Evolutionary conservation across 352 stramenopile genomes (phyloP), one percentile per base, ranked within the genome.

Genomic region (Globisporangium paddicum): DNA sequence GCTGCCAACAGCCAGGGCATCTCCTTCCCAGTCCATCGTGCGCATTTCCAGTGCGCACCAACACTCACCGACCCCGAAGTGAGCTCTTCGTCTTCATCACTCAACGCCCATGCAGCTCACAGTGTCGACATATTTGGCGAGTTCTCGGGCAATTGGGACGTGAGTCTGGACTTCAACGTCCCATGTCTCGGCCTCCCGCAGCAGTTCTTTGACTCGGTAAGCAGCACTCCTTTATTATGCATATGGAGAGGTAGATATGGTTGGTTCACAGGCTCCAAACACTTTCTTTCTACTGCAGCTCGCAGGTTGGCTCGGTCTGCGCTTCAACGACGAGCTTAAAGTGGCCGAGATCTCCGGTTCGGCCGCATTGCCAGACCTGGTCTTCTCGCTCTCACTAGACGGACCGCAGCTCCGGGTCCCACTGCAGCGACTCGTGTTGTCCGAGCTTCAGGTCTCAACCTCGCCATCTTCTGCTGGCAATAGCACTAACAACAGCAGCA

Each of bases 161-260:
- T 73, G 9, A 42, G 68, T 3, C 54, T 90, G 25, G 79, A 90
- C 48, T 81, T 86, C 30, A 84, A 88, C 56, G 42, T 64, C 0
- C 75, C 77, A 5, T 90, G 80, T 37, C 69, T 90, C 18, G 64
- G 71, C 19, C 74, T 90, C 0, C 77, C 80, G 2, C 65, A 67
- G 34, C 74, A 90, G 49, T 88, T 88, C 55, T 90, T 83, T 44
- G 75, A 86, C 42, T 60, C 68, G 54, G 80, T 89, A 67, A 26
- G 47, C 28, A 32, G 3, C 28, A 3, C 6, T 32, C 28, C 28
- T 32, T 6, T 32, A n/a, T 32, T 32, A 32, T 32, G 28, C 28
- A 7, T 32, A 32, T 32, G 6, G 3, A 32, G 28, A 32, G 28
- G 28, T 3, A 32, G 3, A 32, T 3, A 7, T 32, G 28, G 6